phyloP scores from a whole-genome alignment of 495 filamentous ascomycete species.

The Daldinia childiae region DNA sequence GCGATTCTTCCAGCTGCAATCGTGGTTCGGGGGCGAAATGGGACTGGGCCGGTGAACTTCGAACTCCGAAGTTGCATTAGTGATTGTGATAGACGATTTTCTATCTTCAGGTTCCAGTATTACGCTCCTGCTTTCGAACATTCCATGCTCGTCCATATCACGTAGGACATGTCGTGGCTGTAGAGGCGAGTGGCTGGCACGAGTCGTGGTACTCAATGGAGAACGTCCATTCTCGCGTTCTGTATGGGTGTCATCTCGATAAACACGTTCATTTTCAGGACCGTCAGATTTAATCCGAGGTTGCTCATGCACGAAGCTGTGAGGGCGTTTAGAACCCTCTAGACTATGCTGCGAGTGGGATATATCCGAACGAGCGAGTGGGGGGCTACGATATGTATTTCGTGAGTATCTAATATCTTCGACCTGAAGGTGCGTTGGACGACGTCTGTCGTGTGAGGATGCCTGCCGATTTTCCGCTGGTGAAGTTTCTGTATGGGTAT shows the following conservation, averaged over 20 bases:
- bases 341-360: conserved; percentile 5
- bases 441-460: conserved; percentile 5
- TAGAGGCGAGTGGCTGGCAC: conserved; percentile 14
- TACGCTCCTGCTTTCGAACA: neutral
- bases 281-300: neutral
- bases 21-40: conserved; percentile 44
- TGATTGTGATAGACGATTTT: neutral
- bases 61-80: conserved; percentile 4
- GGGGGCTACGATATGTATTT: conserved; percentile 10
- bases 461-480: neutral
- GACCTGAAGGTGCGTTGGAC: conserved; percentile 10
- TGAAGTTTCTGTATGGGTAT: neutral
- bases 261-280: neutral
- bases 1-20: conserved; percentile 48
- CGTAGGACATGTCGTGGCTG: conserved; percentile 18
- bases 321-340: neutral
- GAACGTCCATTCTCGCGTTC: neutral
- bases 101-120: neutral
- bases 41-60: conserved; percentile 33
- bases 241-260: neutral
- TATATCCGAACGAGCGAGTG: conserved; percentile 15
- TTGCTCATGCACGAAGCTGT: neutral
- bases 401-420: conserved; percentile 3
- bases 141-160: neutral
- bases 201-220: neutral